Base-by-base conservation (phyloP, 768 basidiomycete genomes). In the Auriscalpium vulgare region DNA sequence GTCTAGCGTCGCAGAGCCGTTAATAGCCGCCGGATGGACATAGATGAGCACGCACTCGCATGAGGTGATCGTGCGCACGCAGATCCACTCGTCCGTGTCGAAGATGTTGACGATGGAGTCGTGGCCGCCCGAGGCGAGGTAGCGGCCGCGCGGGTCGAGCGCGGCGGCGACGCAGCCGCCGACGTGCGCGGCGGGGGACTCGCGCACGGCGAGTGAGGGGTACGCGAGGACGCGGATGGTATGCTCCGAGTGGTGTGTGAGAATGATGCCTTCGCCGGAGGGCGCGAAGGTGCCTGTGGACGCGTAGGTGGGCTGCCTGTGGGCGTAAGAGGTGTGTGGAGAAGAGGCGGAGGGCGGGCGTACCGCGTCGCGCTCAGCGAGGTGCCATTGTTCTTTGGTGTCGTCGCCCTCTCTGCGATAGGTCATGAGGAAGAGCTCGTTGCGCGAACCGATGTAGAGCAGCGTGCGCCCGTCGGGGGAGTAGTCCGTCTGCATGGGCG, bases 71-170 rank as follows among this genome's bases (percentile, higher is more conserved):
- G 87, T 89, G 47, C 85, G 78, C 4, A 80, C 79, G 57, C 83
- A 86, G 62, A 91, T 87, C 88, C 87, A 90, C 56, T 90, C 85
- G n/a, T 76, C 74, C 56, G 84, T 63, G 66, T 91, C 88, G 63
- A 89, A 90, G 66, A 91, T 72, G 63, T 90, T 88, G 49, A 92
- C 83, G 54, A 92, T 91, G 8, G 87, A 88, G 65, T 92, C 89
- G 54, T 80, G 77, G 11, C 89, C 89, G 36, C 89, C 88, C 1
- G 88, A 86, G 1, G 88, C 88, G 43, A 91, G 77, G 61, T 90
- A 91, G 52, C 80, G 77, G 68, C 88, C 88, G 19, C 88, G 78
- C n/a, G 89, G 89, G 68, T 91, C 88, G 38, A 90, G 70, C 5
- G 87, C 87, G 38, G 87, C 77, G 3, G 87, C 85, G 10, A 83